phyloP scores from a whole-genome alignment of 139 green algal genomes.

The Marvania coccoides region DNA sequence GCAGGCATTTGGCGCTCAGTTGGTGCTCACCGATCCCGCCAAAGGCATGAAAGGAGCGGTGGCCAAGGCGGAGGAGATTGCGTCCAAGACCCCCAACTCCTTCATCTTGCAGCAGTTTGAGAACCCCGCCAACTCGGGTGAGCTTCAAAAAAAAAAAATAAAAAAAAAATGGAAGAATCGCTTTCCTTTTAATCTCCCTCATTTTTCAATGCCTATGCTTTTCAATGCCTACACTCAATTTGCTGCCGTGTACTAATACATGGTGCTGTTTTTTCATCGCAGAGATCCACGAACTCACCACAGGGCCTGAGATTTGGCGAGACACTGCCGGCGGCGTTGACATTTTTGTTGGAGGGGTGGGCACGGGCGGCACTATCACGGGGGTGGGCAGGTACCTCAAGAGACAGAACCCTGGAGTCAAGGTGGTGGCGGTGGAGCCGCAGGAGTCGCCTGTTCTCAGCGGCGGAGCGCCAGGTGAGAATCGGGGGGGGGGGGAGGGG shows the following conservation, averaged over 20 bases:
- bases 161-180: too few species aligned
- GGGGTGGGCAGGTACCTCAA: conserved; percentile 74
- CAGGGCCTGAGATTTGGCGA: conserved; percentile 91
- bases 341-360: conserved; percentile 80
- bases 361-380: conserved; percentile 87
- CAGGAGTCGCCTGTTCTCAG: conserved; percentile 63
- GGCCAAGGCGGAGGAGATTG: conserved; percentile 86
- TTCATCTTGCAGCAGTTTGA: conserved; percentile 99
- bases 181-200: too few species aligned
- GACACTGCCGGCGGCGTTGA: conserved; percentile 78
- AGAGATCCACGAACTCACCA: conserved; percentile 82
- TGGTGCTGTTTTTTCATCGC: too few species aligned
- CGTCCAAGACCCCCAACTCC: conserved; percentile 51
- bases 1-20: conserved; percentile 78
- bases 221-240: too few species aligned
- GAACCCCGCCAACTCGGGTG: conserved; percentile 86
- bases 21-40: conserved; percentile 72
- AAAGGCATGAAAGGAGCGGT: conserved; percentile 77
- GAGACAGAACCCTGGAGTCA: conserved; percentile 46
- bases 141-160: not conserved
- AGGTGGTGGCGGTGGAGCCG: conserved; percentile 79
- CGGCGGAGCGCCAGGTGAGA: conserved; percentile 36
- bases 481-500: too few species aligned
- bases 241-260: too few species aligned
- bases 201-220: too few species aligned